phyloP scores from a whole-genome alignment of 2,329 filamentous ascomycete species.

The Diaporthe sp. region DNA sequence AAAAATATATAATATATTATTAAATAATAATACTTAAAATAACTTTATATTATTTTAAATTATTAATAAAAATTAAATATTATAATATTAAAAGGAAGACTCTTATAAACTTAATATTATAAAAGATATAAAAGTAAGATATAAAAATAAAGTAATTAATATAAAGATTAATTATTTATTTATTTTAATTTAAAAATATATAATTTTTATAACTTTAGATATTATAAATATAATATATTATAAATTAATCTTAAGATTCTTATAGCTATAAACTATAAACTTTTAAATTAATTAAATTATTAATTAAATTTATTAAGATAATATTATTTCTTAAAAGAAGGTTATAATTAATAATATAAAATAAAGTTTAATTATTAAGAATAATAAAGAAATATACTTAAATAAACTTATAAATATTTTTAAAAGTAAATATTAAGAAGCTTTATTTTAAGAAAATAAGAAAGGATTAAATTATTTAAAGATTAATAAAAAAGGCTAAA shows the following conservation, averaged over 20 bases:
- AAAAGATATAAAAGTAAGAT: too few relatives aligned
- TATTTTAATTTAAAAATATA: too few relatives aligned
- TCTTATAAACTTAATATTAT: not conserved
- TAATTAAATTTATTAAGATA: not conserved
- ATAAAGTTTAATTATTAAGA: not conserved
- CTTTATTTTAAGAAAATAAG: too few relatives aligned
- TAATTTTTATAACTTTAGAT: too few relatives aligned
- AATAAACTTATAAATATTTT: not conserved
- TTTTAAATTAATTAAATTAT: not conserved
- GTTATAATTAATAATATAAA: not conserved
- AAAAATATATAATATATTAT: not conserved
- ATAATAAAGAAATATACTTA: not conserved
- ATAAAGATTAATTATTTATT: too few relatives aligned
- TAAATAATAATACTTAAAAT: not conserved
- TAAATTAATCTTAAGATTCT: too few relatives aligned
- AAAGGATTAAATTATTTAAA: too few relatives aligned
- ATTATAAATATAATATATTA: too few relatives aligned
- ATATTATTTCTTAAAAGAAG: not conserved
- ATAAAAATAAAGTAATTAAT: too few relatives aligned
- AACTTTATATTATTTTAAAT: slow-evolving; percentile 15
- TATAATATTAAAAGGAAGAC: not conserved
- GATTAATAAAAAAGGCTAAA: too few relatives aligned
- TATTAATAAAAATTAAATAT: not conserved
- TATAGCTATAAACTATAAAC: not conserved
- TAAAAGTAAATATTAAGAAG: too few relatives aligned